Evolutionary conservation across 192 early-diverging fungal genomes (phyloP).

Genomic region (Backusella luteola): DNA sequence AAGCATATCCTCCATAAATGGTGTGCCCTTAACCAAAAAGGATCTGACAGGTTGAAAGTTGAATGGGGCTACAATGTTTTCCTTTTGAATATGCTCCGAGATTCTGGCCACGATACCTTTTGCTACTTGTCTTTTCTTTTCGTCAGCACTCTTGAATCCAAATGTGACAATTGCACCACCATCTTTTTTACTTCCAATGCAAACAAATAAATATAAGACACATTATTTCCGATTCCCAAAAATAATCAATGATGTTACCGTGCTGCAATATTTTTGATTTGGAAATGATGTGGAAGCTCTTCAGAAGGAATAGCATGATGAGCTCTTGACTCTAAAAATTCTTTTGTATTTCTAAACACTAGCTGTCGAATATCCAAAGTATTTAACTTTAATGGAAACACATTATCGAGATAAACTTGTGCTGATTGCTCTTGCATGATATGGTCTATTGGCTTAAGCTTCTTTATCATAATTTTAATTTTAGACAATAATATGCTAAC

Average conservation of each 20-base stretch:
- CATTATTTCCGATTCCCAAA: background rate
- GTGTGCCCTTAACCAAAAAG: slow-evolving; percentile 66
- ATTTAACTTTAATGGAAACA: slow-evolving; percentile 37
- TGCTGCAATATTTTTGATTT: slow-evolving; percentile 46
- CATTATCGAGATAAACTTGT: slow-evolving; percentile 40
- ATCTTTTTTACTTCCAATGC: slow-evolving; percentile 31
- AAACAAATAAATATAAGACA: background rate
- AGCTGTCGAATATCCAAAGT: slow-evolving; percentile 36
- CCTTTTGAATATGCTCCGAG: slow-evolving; percentile 50
- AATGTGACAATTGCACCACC: slow-evolving; percentile 54
- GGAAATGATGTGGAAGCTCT: slow-evolving; percentile 49
- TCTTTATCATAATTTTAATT: background rate
- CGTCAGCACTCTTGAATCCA: slow-evolving; percentile 36
- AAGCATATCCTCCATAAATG: slow-evolving; percentile 74
- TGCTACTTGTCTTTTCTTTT: slow-evolving; percentile 30
- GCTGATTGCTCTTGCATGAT: slow-evolving; percentile 1
- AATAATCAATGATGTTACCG: slow-evolving; percentile 30
- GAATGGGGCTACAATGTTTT: slow-evolving; percentile 61
- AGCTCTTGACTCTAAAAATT: slow-evolving; percentile 18
- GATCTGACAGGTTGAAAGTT: slow-evolving; percentile 62
- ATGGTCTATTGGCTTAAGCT: background rate
- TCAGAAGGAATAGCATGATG: slow-evolving; percentile 36
- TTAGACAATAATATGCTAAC: background rate
- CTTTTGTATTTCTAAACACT: slow-evolving; percentile 21
- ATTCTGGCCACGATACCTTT: slow-evolving; percentile 47